Evolutionary conservation across 306 rosid species (phyloP).

Genomic region (Medicago lupulina): DNA sequence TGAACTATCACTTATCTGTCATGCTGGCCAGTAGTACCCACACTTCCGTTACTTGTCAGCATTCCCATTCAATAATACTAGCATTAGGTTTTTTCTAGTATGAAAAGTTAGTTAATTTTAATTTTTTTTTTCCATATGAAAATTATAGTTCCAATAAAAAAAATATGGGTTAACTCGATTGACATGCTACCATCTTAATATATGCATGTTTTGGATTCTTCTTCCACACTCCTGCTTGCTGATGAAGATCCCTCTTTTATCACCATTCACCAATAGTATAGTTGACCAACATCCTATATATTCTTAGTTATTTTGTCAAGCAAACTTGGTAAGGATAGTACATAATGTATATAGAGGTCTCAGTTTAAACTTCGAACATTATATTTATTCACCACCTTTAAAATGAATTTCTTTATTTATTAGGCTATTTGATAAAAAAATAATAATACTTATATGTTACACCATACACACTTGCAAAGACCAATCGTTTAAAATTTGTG

Average conservation of each 20-base stretch:
- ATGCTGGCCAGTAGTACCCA: constrained; percentile 27
- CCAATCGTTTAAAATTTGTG: no score
- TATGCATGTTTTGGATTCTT: constrained; percentile 14
- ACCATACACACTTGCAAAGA: no score
- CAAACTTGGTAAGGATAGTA: no score
- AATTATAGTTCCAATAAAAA: background rate
- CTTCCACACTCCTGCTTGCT: background rate
- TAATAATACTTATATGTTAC: no score
- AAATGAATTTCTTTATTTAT: no score
- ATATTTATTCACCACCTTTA: no score
- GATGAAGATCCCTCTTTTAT: background rate
- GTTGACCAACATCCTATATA: no score
- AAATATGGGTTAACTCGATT: background rate
- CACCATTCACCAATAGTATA: no score
- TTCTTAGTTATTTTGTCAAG: no score
- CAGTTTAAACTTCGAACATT: no score
- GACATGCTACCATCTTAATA: background rate
- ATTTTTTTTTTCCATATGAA: background rate
- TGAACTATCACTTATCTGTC: constrained; percentile 44
- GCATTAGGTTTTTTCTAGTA: background rate
- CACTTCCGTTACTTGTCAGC: constrained; percentile 38
- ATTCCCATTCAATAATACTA: constrained; percentile 32
- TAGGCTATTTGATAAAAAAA: no score
- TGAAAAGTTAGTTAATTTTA: background rate
- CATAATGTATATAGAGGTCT: no score